A percentile compares a stretch with the other conserved stretches of the same genome.
phyloP scores from a whole-genome alignment of 176 grass and related monocot species.

The Carex cristatella region DNA sequence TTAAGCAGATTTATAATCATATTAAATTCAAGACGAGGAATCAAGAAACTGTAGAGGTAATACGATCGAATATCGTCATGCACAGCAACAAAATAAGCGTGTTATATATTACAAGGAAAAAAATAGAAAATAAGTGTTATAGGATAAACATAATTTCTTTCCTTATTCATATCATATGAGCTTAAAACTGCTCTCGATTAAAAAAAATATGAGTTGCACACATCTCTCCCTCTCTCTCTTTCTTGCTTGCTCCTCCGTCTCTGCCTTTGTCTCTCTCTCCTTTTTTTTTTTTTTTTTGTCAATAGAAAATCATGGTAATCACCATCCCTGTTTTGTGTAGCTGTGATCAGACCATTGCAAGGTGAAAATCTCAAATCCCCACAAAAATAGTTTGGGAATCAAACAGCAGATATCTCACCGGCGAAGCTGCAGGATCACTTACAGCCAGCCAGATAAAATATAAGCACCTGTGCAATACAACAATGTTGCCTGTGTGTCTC shows the following conservation, averaged over 20 bases:
- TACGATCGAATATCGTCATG: not conserved
- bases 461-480: slow-evolving; percentile 7
- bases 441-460: slow-evolving; percentile 15
- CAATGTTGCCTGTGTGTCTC: not conserved
- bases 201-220: not conserved
- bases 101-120: not conserved
- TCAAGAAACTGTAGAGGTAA: not conserved
- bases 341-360: slow-evolving; percentile 7
- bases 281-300: not conserved
- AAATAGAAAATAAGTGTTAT: not conserved
- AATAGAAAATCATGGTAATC: not conserved
- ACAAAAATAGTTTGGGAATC: slow-evolving; percentile 18
- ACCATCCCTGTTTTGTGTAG: not conserved
- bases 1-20: not conserved
- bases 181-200: slow-evolving; percentile 5
- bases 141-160: not conserved
- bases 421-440: not conserved
- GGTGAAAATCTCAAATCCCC: slow-evolving; percentile 6
- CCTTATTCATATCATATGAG: slow-evolving; percentile 12
- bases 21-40: not conserved
- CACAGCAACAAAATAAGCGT: not conserved
- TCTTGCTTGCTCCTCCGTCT: not conserved
- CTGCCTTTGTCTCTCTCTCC: not conserved
- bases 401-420: slow-evolving; percentile 2
- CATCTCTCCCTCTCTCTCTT: too few species aligned